These are phyloP conservation scores for Phaeophleospora eucalypticola DNA, from an alignment of 2,329 filamentous ascomycete genomes.

Conservation along the genomic window DNA sequence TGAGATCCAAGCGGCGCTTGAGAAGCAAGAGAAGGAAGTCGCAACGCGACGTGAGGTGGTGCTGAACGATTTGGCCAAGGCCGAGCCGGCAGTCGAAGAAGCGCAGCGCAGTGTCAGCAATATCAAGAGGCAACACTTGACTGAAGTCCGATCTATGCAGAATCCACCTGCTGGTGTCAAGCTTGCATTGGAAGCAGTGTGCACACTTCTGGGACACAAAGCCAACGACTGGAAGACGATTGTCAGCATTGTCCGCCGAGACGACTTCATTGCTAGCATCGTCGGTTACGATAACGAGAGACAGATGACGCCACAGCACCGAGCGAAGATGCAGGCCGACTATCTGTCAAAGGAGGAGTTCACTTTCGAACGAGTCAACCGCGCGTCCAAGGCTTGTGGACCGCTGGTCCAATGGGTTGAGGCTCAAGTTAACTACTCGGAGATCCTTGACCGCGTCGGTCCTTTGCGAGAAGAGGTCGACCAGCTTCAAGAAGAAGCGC, in stretches of 20 bases:
- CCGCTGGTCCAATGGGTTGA: constrained; percentile 95
- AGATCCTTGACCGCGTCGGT: constrained; percentile 89
- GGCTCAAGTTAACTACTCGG: constrained; percentile 96
- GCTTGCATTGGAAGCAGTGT: constrained; percentile 92
- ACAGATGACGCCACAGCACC: constrained; percentile 81
- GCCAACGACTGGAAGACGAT: constrained; percentile 88
- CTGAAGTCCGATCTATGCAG: constrained; percentile 94
- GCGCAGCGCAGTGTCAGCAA: constrained; percentile 96
- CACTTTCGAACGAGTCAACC: constrained; percentile 92
- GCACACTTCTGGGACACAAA: constrained; percentile 86
- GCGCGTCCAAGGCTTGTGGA: constrained; percentile 93
- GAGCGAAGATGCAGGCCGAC: constrained; percentile 86
- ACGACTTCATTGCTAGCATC: constrained; percentile 97
- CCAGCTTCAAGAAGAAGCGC: constrained; percentile 78
- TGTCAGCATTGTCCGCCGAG: constrained; percentile 78
- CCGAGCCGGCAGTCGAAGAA: constrained; percentile 87
- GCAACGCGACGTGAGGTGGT: constrained; percentile 79
- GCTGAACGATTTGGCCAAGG: constrained; percentile 77
- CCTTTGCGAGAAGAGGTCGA: constrained; percentile 87
- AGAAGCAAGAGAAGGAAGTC: constrained; percentile 86
- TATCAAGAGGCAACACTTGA: constrained; percentile 95
- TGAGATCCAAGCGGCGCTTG: constrained; percentile 80
- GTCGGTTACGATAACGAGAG: constrained; percentile 94
- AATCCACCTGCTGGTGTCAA: constrained; percentile 88
- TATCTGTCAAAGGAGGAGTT: constrained; percentile 92